Evolutionary conservation across 768 basidiomycete species (phyloP).

Genomic region (Chalciporus sphaerocephalus): DNA sequence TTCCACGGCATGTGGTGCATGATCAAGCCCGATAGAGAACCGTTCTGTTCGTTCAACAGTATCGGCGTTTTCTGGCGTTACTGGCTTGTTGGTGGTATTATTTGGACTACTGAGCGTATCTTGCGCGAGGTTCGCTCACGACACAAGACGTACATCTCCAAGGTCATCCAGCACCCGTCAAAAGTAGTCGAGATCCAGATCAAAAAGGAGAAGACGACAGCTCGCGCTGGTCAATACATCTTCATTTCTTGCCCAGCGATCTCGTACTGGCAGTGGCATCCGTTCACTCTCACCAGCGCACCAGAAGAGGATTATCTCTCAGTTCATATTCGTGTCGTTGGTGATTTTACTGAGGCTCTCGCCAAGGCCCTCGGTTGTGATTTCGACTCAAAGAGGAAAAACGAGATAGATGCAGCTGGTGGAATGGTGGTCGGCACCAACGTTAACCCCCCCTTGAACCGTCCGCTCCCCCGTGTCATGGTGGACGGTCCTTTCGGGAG

Average conservation of each 20-base stretch:
- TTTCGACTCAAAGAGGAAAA: slow-evolving; percentile 53
- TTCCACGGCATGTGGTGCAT: slow-evolving; percentile 96
- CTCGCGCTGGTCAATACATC: slow-evolving; percentile 88
- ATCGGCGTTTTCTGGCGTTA: slow-evolving; percentile 97
- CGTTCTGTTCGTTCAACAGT: slow-evolving; percentile 78
- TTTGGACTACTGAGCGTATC: slow-evolving; percentile 86
- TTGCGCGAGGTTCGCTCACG: slow-evolving; percentile 89
- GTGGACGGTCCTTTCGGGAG: slow-evolving; percentile 94
- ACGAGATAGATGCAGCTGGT: slow-evolving; percentile 41
- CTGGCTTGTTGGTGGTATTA: slow-evolving; percentile 82
- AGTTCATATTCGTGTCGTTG: slow-evolving; percentile 88
- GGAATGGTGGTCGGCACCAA: slow-evolving; percentile 60
- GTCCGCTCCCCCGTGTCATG: slow-evolving; percentile 86
- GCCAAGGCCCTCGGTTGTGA: slow-evolving; percentile 82
- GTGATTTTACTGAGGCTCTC: slow-evolving; percentile 84
- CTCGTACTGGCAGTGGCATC: slow-evolving; percentile 96
- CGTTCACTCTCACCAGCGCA: slow-evolving; percentile 91
- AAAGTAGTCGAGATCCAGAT: slow-evolving; percentile 94
- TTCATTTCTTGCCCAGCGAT: slow-evolving; percentile 89
- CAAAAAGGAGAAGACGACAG: slow-evolving; percentile 89
- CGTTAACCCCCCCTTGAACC: slow-evolving; percentile 57
- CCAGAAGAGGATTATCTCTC: slow-evolving; percentile 96
- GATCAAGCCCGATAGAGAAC: slow-evolving; percentile 86
- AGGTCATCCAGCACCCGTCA: slow-evolving; percentile 93
- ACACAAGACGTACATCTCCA: slow-evolving; percentile 88